A percentile compares a stretch with the other conserved stretches of the same genome.
Evolutionary conservation across 2,329 filamentous ascomycete species (phyloP).

Genomic region (Gliomastix tumulicola): DNA sequence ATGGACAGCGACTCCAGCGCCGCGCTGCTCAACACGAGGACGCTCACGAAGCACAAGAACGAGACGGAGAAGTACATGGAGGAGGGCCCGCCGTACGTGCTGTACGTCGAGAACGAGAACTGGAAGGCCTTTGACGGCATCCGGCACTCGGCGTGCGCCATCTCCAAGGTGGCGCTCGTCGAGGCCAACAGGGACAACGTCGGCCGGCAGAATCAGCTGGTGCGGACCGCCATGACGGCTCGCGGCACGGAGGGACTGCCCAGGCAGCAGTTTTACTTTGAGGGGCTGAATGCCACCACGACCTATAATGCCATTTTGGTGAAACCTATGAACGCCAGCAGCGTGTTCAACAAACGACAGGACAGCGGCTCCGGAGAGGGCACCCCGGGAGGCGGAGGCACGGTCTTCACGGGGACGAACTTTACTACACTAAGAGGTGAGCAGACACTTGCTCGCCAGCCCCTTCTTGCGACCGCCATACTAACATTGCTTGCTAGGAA

Average conservation of each 20-base stretch:
- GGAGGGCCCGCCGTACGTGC: constrained; percentile 56
- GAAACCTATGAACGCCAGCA: constrained; percentile 19
- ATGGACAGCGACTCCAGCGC: constrained; percentile 79
- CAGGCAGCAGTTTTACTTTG: constrained; percentile 84
- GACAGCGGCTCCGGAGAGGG: no score
- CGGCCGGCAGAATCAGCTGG: constrained; percentile 36
- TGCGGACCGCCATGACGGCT: constrained; percentile 60
- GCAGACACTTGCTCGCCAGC: constrained; percentile 16
- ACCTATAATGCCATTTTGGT: constrained; percentile 70
- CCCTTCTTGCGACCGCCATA: background rate
- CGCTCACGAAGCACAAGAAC: constrained; percentile 54
- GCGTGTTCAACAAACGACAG: background rate
- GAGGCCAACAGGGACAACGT: constrained; percentile 41
- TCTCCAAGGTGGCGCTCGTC: constrained; percentile 60
- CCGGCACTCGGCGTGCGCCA: constrained; percentile 74
- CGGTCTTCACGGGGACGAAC: constrained; percentile 63
- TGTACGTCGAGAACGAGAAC: constrained; percentile 66
- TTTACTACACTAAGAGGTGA: constrained; percentile 75
- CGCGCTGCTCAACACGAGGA: constrained; percentile 71
- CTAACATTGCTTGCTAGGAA: constrained; percentile 35
- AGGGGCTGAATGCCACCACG: constrained; percentile 64
- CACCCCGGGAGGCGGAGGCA: no score
- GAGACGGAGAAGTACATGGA: constrained; percentile 48
- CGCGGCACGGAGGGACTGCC: constrained; percentile 60
- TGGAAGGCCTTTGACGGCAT: constrained; percentile 60